Percentiles rank a stretch among this genome's conserved stretches.
phyloP scores from a whole-genome alignment of 2,329 filamentous ascomycete species.

The Alternaria sp. region DNA sequence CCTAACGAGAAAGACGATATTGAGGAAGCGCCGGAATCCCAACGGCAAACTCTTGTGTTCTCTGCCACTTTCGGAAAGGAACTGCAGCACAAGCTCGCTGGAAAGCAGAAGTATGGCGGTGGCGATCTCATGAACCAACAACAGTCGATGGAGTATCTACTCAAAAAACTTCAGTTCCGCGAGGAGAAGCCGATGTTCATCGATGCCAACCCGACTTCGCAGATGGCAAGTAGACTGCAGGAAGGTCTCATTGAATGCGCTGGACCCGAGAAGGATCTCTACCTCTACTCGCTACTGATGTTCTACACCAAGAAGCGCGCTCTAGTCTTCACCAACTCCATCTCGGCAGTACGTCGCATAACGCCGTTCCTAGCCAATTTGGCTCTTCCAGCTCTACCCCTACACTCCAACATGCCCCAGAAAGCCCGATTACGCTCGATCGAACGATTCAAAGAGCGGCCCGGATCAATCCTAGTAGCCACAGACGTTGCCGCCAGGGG shows the following conservation, averaged over 20 bases:
- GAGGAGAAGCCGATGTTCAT: conserved; percentile 87
- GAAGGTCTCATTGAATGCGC: conserved; percentile 93
- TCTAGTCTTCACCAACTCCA: conserved; percentile 94
- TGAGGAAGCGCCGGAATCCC: conserved; percentile 32
- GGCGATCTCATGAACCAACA: conserved; percentile 70
- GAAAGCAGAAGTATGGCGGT: conserved; percentile 61
- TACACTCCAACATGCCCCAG: conserved; percentile 95
- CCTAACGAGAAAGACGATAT: conserved; percentile 50
- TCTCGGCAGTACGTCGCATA: conserved; percentile 86
- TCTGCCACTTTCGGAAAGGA: conserved; percentile 94
- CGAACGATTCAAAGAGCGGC: conserved; percentile 78
- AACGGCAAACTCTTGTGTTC: conserved; percentile 90
- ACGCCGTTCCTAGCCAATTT: conserved; percentile 84
- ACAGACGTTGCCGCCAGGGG: conserved; percentile 94
- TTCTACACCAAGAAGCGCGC: conserved; percentile 82
- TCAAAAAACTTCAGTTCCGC: conserved; percentile 87
- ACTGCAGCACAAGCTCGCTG: conserved; percentile 86
- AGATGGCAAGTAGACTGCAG: conserved; percentile 84
- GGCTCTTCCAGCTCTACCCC: conserved; percentile 73
- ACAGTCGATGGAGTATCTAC: conserved; percentile 89
- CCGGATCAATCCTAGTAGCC: conserved; percentile 76
- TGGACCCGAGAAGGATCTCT: conserved; percentile 95
- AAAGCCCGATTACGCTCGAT: conserved; percentile 93
- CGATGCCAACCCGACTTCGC: conserved; percentile 85
- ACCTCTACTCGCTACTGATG: conserved; percentile 85